Evolutionary conservation across 768 basidiomycete species (phyloP).

Genomic region (Leccinum boreale): DNA sequence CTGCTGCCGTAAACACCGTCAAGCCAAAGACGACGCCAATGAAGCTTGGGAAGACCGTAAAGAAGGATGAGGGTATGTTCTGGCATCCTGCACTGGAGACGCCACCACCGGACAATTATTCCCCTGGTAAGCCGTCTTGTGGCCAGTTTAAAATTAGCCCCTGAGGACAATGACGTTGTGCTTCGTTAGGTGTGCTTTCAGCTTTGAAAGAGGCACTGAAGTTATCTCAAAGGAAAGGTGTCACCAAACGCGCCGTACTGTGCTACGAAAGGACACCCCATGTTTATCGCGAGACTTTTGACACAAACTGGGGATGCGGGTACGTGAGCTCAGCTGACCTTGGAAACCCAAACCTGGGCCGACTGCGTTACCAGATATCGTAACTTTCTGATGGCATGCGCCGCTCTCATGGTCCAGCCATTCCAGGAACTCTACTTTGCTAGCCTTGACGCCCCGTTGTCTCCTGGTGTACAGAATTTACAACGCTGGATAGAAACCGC

Average conservation of each 20-base stretch:
- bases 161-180: constrained; percentile 8
- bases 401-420: constrained; percentile 65
- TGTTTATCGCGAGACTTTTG: constrained; percentile 56
- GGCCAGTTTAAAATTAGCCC: constrained; percentile 3
- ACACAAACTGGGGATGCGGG: constrained; percentile 74
- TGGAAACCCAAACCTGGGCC: constrained; percentile 1
- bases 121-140: constrained; percentile 55
- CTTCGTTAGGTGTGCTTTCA: constrained; percentile 55
- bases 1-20: neutral
- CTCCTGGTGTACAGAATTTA: constrained; percentile 70
- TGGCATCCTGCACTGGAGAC: constrained; percentile 53
- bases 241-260: constrained; percentile 54
- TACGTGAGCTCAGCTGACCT: constrained; percentile 26
- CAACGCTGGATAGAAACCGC: constrained; percentile 81
- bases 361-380: constrained; percentile 55
- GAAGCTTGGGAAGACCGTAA: constrained; percentile 13
- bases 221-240: constrained; percentile 47
- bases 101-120: constrained; percentile 53
- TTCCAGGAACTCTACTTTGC: constrained; percentile 59
- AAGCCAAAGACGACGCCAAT: neutral
- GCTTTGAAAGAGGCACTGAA: constrained; percentile 55
- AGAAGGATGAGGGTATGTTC: constrained; percentile 45
- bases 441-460: constrained; percentile 50
- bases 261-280: constrained; percentile 64
- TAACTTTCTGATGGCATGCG: constrained; percentile 78